Conservation (phyloP, 1,284 basidiomycete genomes). For the Sanghuangporus sanghuang region DNA sequence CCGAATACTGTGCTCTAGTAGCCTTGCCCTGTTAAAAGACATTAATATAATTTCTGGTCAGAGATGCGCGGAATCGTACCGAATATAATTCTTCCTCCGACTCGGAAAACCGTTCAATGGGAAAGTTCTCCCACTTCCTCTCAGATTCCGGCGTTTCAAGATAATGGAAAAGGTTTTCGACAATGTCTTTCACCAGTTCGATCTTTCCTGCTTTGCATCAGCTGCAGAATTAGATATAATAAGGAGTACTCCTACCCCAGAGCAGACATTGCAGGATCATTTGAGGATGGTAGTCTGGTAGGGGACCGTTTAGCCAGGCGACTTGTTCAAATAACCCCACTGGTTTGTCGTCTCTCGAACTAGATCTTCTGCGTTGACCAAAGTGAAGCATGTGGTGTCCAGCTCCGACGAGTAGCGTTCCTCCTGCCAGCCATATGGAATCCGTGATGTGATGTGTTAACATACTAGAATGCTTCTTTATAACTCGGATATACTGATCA, state of each 20-base stretch:
- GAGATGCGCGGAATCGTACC: slow-evolving; percentile 17
- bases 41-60: not conserved
- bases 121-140: slow-evolving; percentile 39
- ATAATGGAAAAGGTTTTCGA: slow-evolving; percentile 57
- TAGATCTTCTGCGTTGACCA: slow-evolving; percentile 22
- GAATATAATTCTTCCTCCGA: slow-evolving; percentile 27
- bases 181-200: slow-evolving; percentile 77
- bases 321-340: slow-evolving; percentile 74
- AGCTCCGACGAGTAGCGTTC: slow-evolving; percentile 70
- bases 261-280: slow-evolving; percentile 87
- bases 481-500: not conserved
- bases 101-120: slow-evolving; percentile 51
- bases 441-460: slow-evolving; percentile 76
- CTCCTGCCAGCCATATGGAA: slow-evolving; percentile 83
- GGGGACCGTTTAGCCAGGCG: slow-evolving; percentile 75
- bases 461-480: slow-evolving; percentile 39
- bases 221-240: not conserved
- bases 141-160: slow-evolving; percentile 30
- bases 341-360: slow-evolving; percentile 23
- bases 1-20: slow-evolving; percentile 33
- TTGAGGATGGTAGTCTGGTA: slow-evolving; percentile 88
- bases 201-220: slow-evolving; percentile 56
- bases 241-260: slow-evolving; percentile 59
- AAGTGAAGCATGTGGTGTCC: slow-evolving; percentile 78
- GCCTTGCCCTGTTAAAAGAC: slow-evolving; percentile 2